Conservation (phyloP, 2,329 filamentous ascomycete genomes). For the Chaetothyriales sp. region DNA sequence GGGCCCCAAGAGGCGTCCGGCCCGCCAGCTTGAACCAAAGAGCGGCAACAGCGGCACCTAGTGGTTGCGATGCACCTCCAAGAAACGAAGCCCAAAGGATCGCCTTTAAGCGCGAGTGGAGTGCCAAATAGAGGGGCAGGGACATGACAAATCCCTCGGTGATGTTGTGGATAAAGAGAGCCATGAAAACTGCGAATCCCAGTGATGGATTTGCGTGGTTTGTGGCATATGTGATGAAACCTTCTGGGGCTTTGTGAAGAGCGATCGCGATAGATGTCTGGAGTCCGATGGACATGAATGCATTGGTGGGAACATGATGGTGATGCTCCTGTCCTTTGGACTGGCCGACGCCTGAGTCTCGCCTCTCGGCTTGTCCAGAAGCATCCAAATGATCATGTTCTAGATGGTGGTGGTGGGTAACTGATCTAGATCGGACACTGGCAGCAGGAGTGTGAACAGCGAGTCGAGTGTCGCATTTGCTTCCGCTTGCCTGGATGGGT, state of each 20-base stretch:
- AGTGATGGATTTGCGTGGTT: slow-evolving; percentile 87
- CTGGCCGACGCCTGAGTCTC: slow-evolving; percentile 6
- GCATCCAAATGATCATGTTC: slow-evolving; percentile 9
- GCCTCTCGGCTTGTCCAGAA: slow-evolving; percentile 1
- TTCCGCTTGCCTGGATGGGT: not conserved
- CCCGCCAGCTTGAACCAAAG: slow-evolving; percentile 67
- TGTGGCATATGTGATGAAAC: slow-evolving; percentile 82
- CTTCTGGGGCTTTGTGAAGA: slow-evolving; percentile 84
- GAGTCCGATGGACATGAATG: slow-evolving; percentile 84
- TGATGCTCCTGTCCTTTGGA: slow-evolving; percentile 47
- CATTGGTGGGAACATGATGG: slow-evolving; percentile 88
- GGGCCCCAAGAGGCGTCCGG: slow-evolving; percentile 26
- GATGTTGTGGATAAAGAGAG: slow-evolving; percentile 95
- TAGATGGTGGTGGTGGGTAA: slow-evolving; percentile 17
- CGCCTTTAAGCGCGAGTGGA: slow-evolving; percentile 63
- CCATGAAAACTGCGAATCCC: slow-evolving; percentile 84
- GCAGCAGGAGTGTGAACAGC: not conserved
- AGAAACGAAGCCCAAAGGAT: slow-evolving; percentile 73
- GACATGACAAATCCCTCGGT: slow-evolving; percentile 93
- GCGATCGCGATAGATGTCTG: slow-evolving; percentile 93
- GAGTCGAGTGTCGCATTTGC: not conserved
- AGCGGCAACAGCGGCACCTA: slow-evolving; percentile 70
- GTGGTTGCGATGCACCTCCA: slow-evolving; percentile 72
- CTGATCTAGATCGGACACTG: slow-evolving; percentile 11
- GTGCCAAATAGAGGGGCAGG: slow-evolving; percentile 78